Evolutionary conservation across 257 asterid species (phyloP).

Genomic region (Ligustrum vulgare): DNA sequence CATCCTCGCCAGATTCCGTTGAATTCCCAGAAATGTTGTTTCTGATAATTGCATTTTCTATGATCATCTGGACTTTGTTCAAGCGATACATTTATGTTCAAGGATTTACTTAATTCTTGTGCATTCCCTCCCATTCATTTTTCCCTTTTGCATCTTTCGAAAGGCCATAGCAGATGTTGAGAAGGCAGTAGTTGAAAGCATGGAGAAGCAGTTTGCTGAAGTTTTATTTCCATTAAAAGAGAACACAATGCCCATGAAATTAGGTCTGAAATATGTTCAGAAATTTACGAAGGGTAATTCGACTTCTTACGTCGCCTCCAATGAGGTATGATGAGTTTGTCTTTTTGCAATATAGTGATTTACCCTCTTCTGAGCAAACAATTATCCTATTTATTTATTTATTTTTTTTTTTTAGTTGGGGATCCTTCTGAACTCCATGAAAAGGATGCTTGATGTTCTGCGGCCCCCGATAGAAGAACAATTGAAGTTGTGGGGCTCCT

Average conservation of each 20-base stretch:
- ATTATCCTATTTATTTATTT: not conserved
- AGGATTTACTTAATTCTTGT: not conserved
- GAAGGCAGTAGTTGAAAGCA: conserved; percentile 75
- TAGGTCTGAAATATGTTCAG: conserved; percentile 85
- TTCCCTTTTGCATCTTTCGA: conserved; percentile 13
- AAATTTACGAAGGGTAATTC: conserved; percentile 72
- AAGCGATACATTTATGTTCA: not conserved
- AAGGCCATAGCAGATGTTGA: conserved; percentile 92
- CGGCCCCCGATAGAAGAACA: conserved; percentile 72
- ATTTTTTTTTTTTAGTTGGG: conserved; percentile 67
- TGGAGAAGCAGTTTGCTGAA: conserved; percentile 85
- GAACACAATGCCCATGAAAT: conserved; percentile 67
- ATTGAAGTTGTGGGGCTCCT: conserved; percentile 77
- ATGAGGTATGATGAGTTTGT: conserved; percentile 47
- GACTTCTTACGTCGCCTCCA: conserved; percentile 45
- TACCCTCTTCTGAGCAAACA: not conserved
- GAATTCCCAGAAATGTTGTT: not conserved
- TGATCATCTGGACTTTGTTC: conserved; percentile 2
- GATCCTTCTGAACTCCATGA: conserved; percentile 75
- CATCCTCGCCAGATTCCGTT: not conserved
- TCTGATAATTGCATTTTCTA: not conserved
- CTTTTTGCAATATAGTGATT: not conserved
- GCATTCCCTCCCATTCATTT: not conserved
- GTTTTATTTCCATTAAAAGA: conserved; percentile 82
- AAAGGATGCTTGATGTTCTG: conserved; percentile 75